A percentile compares a stretch with the other conserved stretches of the same genome.
Conservation (phyloP, 257 asterid species). For the Solanum etuberosum region DNA sequence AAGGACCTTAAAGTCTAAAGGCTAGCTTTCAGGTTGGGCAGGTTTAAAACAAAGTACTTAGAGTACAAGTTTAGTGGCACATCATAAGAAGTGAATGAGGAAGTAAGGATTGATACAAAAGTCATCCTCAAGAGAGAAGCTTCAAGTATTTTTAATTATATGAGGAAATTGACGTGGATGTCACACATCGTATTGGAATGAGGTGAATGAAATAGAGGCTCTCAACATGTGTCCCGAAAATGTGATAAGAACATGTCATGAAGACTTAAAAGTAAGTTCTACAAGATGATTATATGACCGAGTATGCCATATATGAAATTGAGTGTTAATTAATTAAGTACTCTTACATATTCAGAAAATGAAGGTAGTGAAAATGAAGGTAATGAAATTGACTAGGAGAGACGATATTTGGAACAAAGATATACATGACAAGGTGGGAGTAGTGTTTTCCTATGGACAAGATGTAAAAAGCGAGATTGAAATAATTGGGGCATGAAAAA, state of each 20-base stretch:
- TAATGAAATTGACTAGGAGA: background rate
- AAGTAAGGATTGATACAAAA: too few relatives aligned
- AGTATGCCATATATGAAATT: background rate
- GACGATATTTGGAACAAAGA: background rate
- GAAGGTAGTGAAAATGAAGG: background rate
- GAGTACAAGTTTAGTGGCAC: background rate
- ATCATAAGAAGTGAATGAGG: background rate
- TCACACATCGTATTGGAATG: background rate
- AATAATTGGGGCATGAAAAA: background rate
- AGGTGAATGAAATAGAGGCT: background rate
- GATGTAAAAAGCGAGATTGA: background rate
- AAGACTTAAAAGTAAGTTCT: background rate
- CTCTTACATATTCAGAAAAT: background rate
- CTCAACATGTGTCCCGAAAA: background rate
- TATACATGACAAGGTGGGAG: fast-evolving
- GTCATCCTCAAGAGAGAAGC: background rate
- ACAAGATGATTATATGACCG: background rate
- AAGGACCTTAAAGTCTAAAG: background rate
- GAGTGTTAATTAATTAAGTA: background rate
- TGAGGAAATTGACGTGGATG: fast-evolving
- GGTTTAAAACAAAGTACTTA: background rate
- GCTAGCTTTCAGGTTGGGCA: too few relatives aligned
- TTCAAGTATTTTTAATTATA: background rate
- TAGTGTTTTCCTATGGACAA: too few relatives aligned
- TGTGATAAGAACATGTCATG: background rate